These are phyloP conservation scores for Monosporascus sp. DNA, from an alignment of 2,329 filamentous ascomycete genomes.

Conservation along the genomic window DNA sequence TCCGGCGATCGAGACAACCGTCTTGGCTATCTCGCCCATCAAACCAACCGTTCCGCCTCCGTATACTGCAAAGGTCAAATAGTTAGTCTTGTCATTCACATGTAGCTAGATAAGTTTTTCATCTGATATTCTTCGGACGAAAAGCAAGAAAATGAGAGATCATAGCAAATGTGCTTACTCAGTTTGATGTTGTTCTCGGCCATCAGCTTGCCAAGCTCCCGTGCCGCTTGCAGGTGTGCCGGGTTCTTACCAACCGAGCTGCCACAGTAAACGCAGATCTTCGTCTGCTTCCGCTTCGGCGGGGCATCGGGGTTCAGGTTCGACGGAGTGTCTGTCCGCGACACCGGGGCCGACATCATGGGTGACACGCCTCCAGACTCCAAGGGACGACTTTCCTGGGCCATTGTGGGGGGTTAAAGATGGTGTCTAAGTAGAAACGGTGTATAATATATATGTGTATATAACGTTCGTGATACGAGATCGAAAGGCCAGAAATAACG, in stretches of 20 bases:
- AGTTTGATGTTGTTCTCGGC: conserved; percentile 73
- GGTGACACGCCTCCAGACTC: conserved; percentile 35
- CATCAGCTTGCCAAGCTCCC: conserved; percentile 66
- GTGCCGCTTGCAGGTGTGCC: conserved; percentile 72
- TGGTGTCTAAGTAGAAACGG: not conserved
- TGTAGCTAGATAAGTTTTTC: not conserved
- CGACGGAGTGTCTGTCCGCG: conserved; percentile 26
- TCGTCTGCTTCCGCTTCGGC: conserved; percentile 41
- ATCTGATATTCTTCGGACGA: not conserved
- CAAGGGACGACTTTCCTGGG: conserved; percentile 23
- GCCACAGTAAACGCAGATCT: conserved; percentile 94
- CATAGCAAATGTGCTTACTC: conserved; percentile 33
- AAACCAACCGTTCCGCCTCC: conserved; percentile 90
- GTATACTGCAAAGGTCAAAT: conserved; percentile 56
- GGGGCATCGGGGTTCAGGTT: conserved; percentile 24
- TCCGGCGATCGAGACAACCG: conserved; percentile 76
- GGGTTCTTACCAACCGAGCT: conserved; percentile 68
- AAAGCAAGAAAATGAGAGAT: conserved; percentile 3
- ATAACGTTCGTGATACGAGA: too few relatives aligned
- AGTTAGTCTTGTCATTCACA: not conserved
- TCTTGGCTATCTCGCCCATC: conserved; percentile 90
- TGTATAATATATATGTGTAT: too few relatives aligned
- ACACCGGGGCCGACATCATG: conserved; percentile 24
- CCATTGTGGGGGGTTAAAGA: not conserved
- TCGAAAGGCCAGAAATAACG: too few relatives aligned